Evolutionary conservation across 2,329 filamentous ascomycete genomes (phyloP).

Genomic region (Diaporthe capsici): DNA sequence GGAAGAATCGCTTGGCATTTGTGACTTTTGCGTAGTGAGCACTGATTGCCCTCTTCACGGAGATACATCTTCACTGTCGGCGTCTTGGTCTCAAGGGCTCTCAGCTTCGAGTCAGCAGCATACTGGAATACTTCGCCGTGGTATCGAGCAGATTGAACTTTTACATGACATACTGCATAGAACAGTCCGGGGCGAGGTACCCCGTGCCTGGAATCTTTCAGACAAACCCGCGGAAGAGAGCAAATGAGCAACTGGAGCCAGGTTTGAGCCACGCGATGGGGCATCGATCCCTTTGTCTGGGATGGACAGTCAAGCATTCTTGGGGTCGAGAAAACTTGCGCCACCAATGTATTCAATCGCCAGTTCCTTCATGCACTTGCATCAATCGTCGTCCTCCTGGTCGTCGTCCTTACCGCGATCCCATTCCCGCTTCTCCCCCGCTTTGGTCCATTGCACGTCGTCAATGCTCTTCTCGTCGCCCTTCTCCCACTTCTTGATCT

Average conservation of each 20-base stretch:
- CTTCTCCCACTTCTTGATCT: constrained; percentile 80
- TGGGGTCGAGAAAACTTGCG: neutral
- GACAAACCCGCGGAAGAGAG: neutral
- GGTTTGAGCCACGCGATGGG: neutral
- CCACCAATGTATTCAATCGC: neutral
- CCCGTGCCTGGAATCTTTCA: neutral
- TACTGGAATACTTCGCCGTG: neutral
- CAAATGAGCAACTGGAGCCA: neutral
- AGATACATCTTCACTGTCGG: neutral
- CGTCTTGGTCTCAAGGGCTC: neutral
- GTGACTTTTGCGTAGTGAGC: neutral
- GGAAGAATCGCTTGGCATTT: neutral
- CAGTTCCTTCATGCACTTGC: neutral
- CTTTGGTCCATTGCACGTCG: constrained; percentile 80
- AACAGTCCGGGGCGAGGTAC: neutral
- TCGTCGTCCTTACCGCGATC: constrained; percentile 65
- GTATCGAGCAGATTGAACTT: neutral
- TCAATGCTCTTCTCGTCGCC: constrained; percentile 71
- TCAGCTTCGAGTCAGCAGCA: neutral
- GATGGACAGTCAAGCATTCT: neutral
- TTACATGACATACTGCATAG: neutral
- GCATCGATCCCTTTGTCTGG: neutral
- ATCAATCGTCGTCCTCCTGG: constrained; percentile 34
- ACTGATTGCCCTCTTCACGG: neutral
- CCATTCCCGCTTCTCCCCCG: constrained; percentile 75